Percentiles rank a stretch among this genome's conserved stretches.
phyloP scores from a whole-genome alignment of 345 rosid genomes.

The Viola odorata region DNA sequence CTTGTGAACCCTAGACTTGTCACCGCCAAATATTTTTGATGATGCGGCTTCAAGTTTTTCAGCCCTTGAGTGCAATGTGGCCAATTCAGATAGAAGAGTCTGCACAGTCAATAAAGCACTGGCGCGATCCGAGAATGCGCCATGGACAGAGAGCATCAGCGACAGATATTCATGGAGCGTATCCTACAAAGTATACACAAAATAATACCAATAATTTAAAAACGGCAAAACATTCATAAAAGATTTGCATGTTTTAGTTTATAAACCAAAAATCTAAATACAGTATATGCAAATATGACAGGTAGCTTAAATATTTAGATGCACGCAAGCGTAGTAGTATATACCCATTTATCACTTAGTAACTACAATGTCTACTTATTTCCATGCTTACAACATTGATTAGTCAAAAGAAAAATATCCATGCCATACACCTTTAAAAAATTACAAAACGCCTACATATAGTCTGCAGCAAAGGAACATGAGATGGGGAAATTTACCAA shows the following conservation, averaged over 20 bases:
- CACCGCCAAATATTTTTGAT: conserved; percentile 94
- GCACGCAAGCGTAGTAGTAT: neutral
- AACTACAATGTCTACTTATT: too few relatives aligned
- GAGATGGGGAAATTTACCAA: conserved; percentile 42
- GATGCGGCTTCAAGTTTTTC: conserved; percentile 94
- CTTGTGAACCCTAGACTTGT: conserved; percentile 83
- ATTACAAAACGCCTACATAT: neutral
- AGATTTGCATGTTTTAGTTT: neutral
- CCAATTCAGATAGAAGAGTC: conserved; percentile 75
- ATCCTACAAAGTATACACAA: conserved; percentile 44
- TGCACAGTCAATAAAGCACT: conserved; percentile 90
- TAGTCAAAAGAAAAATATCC: too few relatives aligned
- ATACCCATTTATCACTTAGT: conserved; percentile 5
- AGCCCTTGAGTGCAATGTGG: conserved; percentile 61
- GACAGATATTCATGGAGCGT: conserved; percentile 89
- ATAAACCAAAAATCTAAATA: neutral
- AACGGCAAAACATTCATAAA: neutral
- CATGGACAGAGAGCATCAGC: conserved; percentile 76
- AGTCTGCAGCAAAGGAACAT: too few relatives aligned
- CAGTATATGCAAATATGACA: conserved; percentile 5
- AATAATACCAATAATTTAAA: conserved; percentile 5
- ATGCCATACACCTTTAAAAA: neutral
- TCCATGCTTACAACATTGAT: too few relatives aligned
- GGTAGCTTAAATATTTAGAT: neutral
- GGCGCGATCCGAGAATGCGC: conserved; percentile 84